These are phyloP conservation scores for Hsuehochloa calcarea DNA, from an alignment of 176 grass and related monocot species.

Conservation along the genomic window DNA sequence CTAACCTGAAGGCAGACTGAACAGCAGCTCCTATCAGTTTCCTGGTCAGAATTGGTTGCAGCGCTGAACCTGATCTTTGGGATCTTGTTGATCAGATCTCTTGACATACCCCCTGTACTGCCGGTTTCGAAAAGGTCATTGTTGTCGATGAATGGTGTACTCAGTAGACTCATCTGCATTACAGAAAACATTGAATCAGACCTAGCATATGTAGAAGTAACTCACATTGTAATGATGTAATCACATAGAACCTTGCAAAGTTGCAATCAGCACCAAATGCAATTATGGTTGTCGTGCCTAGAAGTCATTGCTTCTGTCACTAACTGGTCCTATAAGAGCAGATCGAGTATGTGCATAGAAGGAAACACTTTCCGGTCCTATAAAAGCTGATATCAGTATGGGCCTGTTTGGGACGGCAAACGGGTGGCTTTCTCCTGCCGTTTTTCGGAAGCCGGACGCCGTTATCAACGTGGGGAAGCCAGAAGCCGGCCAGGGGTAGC, in stretches of 20 bases:
- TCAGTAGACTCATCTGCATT: constrained; percentile 69
- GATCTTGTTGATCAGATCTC: constrained; percentile 51
- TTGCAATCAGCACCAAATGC: background rate
- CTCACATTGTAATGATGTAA: background rate
- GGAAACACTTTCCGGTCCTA: background rate
- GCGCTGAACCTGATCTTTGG: constrained; percentile 48
- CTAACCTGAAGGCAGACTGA: constrained; percentile 87
- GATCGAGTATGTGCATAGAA: background rate
- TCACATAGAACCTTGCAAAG: constrained; percentile 11
- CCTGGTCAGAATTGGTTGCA: constrained; percentile 29
- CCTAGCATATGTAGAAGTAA: constrained; percentile 7
- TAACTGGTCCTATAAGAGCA: constrained; percentile 28
- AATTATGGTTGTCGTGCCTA: background rate
- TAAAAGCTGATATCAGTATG: background rate
- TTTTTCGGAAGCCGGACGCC: too few relatives aligned
- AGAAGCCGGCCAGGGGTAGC: too few relatives aligned
- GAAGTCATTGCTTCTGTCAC: background rate
- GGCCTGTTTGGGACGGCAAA: too few relatives aligned
- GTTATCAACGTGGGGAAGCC: too few relatives aligned
- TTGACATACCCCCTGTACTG: constrained; percentile 48
- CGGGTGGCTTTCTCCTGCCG: too few relatives aligned
- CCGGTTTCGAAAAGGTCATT: constrained; percentile 72
- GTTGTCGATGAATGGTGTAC: constrained; percentile 58
- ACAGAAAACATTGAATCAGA: constrained; percentile 24
- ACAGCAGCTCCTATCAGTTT: constrained; percentile 57